A percentile compares a stretch with the other conserved stretches of the same genome.
These are phyloP conservation scores for Trypanosoma brucei DNA, from an alignment of 208 protist genomes.

Conservation along the genomic window DNA sequence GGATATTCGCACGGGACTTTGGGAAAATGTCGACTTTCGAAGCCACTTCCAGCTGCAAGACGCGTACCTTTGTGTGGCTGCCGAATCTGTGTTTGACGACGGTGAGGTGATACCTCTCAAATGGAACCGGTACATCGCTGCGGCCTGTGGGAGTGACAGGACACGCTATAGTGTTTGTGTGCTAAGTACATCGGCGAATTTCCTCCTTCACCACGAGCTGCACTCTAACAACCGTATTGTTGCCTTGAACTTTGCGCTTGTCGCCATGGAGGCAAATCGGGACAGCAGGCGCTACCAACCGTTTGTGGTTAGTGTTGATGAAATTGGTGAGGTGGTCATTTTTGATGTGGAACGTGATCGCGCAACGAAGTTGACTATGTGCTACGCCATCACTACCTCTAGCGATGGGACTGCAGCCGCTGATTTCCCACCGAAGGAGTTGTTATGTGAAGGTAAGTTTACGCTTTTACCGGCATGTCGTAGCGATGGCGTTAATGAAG, in stretches of 20 bases:
- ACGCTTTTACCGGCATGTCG: background rate
- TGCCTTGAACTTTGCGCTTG: constrained; percentile 37
- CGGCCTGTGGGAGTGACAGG: constrained; percentile 51
- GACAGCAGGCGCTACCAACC: constrained; percentile 20
- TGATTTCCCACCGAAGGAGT: background rate
- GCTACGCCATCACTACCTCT: background rate
- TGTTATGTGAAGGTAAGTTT: background rate
- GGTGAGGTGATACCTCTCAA: constrained; percentile 18
- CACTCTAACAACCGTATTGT: constrained; percentile 46
- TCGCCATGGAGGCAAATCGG: constrained; percentile 30
- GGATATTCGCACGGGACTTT: constrained; percentile 35
- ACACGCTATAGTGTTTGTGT: constrained; percentile 60
- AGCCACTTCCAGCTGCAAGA: constrained; percentile 38
- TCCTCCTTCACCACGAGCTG: constrained; percentile 50
- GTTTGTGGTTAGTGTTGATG: constrained; percentile 62
- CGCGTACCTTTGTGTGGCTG: constrained; percentile 42
- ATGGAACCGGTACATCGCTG: constrained; percentile 53
- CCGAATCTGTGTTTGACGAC: constrained; percentile 16
- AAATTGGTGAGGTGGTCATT: constrained; percentile 53
- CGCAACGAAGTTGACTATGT: constrained; percentile 17
- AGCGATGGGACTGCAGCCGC: background rate
- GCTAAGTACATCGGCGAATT: constrained; percentile 50
- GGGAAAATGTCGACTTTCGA: constrained; percentile 32
- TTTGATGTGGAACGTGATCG: constrained; percentile 52
- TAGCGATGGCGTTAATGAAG: background rate